phyloP scores from a whole-genome alignment of 805 yeast genomes.

The Hagleromyces aurorensis region DNA sequence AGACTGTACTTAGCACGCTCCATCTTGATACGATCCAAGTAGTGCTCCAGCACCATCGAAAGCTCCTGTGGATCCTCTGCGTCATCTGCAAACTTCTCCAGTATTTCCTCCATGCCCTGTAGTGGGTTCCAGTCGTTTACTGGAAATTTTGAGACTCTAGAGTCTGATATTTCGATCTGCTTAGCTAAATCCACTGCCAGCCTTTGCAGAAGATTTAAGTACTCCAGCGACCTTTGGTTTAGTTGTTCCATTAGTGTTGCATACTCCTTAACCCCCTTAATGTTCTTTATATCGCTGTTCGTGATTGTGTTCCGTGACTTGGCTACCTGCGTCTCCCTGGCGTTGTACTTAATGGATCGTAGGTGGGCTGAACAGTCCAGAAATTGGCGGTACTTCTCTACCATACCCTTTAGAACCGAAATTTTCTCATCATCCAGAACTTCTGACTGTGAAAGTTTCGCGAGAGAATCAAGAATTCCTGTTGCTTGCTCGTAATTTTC shows the following conservation, averaged over 20 bases:
- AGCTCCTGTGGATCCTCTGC: constrained; percentile 10
- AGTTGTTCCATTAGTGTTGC: constrained; percentile 13
- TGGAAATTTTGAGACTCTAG: constrained; percentile 12
- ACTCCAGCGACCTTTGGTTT: constrained; percentile 16
- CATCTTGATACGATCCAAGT: constrained; percentile 24
- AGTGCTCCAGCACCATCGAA: constrained; percentile 13
- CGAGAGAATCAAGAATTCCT: constrained; percentile 9
- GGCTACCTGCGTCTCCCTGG: constrained; percentile 16
- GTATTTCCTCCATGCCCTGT: constrained; percentile 11
- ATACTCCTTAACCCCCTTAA: constrained; percentile 13
- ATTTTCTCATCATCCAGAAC: constrained; percentile 13
- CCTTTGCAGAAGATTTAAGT: constrained; percentile 20
- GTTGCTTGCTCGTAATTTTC: constrained; percentile 14
- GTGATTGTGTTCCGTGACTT: constrained; percentile 5
- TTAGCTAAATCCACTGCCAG: constrained; percentile 24
- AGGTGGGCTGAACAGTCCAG: constrained; percentile 13
- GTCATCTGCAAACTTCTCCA: constrained; percentile 15
- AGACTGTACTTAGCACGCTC: constrained; percentile 26
- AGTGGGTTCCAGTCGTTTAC: constrained; percentile 23
- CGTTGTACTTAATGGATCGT: constrained; percentile 16
- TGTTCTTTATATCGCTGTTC: constrained; percentile 5
- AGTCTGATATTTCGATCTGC: constrained; percentile 20
- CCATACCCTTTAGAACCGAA: constrained; percentile 10
- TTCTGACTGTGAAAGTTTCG: constrained; percentile 9
- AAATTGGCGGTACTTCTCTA: constrained; percentile 9